Conservation (phyloP, 306 rosid genomes). For the Trichosanthes cucumerina region DNA sequence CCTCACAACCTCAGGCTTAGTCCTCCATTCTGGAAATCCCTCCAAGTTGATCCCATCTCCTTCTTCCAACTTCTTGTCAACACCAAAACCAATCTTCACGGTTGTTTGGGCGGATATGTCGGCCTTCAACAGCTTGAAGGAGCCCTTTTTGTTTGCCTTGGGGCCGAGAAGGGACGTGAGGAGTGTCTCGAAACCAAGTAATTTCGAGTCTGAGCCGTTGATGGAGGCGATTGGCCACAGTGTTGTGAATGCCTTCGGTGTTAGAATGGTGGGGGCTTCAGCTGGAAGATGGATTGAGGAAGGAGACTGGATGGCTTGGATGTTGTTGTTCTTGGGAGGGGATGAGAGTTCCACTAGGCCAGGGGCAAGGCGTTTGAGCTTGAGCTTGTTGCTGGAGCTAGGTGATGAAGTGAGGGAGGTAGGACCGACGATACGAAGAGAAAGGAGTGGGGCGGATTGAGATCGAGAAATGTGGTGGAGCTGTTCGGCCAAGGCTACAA, state of each 20-base stretch:
- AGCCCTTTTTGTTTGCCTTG: constrained; percentile 55
- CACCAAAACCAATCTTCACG: constrained; percentile 70
- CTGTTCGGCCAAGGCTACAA: constrained; percentile 61
- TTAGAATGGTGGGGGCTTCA: constrained; percentile 47
- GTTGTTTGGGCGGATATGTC: constrained; percentile 80
- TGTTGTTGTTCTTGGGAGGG: constrained; percentile 21
- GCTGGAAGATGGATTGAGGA: constrained; percentile 27
- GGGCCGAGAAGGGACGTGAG: constrained; percentile 66
- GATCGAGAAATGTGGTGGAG: constrained; percentile 53
- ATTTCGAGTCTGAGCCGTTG: constrained; percentile 62
- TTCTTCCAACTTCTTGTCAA: constrained; percentile 72
- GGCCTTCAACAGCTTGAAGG: constrained; percentile 79
- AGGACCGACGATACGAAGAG: constrained; percentile 79
- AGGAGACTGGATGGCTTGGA: constrained; percentile 23
- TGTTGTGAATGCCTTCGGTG: constrained; percentile 50
- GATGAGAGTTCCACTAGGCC: constrained; percentile 88
- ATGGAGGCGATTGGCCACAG: constrained; percentile 83
- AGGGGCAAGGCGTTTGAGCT: constrained; percentile 92
- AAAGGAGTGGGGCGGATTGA: constrained; percentile 42
- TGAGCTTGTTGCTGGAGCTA: constrained; percentile 49
- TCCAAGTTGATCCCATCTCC: constrained; percentile 44
- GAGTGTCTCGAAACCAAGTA: constrained; percentile 67
- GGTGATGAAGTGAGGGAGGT: constrained; percentile 63
- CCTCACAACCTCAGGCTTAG: constrained; percentile 58
- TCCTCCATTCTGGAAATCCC: constrained; percentile 71